Conservation (phyloP, 495 filamentous ascomycete species). For the Podospora pseudoanserina region DNA sequence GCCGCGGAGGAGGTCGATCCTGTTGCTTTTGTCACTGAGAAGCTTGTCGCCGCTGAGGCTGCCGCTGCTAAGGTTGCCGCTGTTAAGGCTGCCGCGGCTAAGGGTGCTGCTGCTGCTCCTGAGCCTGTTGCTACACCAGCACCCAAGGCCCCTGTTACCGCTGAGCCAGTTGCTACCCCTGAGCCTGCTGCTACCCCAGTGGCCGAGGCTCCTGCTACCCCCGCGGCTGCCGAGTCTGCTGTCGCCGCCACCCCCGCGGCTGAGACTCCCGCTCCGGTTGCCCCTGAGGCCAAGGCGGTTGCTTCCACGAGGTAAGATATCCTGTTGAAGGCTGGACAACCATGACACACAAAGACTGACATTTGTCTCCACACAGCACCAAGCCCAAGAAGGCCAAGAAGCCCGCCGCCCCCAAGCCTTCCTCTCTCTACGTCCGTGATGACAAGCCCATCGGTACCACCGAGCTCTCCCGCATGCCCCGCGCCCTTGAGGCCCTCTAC, state of each 20-base stretch:
- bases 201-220: not conserved
- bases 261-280: not conserved
- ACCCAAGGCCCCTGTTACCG: not conserved
- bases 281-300: conserved; percentile 1
- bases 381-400: conserved; percentile 4
- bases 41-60: not conserved
- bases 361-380: not conserved
- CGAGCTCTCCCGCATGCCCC: conserved; percentile 29
- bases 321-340: not conserved
- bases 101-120: not conserved
- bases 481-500: conserved; percentile 67
- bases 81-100: not conserved
- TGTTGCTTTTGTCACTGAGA: not conserved
- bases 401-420: not conserved
- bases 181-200: not conserved
- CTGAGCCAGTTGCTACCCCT: not conserved
- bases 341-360: not conserved
- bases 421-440: not conserved
- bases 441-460: not conserved
- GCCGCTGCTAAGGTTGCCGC: not conserved
- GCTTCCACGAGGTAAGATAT: not conserved
- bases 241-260: not conserved
- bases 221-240: not conserved
- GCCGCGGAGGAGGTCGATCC: not conserved
- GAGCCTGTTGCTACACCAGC: not conserved